Percentiles rank a stretch among this genome's conserved stretches.
These are phyloP conservation scores for Verruconis gallopava DNA, from an alignment of 2,329 filamentous ascomycete species.

Conservation along the genomic window DNA sequence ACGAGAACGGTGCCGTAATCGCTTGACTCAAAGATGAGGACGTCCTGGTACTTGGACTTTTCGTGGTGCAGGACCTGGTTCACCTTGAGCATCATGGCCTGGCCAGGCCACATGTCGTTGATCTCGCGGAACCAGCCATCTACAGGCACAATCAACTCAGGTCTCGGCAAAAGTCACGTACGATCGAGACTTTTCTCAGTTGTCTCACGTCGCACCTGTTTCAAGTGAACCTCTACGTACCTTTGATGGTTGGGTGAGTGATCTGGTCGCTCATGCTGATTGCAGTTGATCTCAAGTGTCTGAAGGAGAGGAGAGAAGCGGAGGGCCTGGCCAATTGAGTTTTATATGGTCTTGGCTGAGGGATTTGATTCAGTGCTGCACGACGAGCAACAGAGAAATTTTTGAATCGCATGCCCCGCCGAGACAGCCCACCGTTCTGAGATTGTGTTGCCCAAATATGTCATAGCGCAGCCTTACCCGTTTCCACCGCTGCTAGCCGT, in stretches of 20 bases:
- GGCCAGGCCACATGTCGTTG: conserved; percentile 97
- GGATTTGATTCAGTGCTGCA: too few species aligned
- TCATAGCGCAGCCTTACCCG: too few species aligned
- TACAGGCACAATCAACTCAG: conserved; percentile 24
- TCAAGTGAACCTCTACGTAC: conserved; percentile 29
- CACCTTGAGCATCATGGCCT: conserved; percentile 86
- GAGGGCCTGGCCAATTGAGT: too few species aligned
- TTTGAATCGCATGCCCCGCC: too few species aligned
- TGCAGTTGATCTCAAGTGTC: too few species aligned
- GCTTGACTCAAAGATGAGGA: conserved; percentile 96
- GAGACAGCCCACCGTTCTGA: too few species aligned
- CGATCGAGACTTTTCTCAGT: background rate
- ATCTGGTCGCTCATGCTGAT: too few species aligned
- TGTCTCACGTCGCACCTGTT: conserved; percentile 10
- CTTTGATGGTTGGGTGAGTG: conserved; percentile 65
- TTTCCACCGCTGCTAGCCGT: too few species aligned
- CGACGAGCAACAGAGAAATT: too few species aligned
- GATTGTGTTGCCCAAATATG: too few species aligned
- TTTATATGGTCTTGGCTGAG: too few species aligned
- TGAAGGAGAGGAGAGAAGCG: too few species aligned
- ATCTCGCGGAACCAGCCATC: conserved; percentile 99
- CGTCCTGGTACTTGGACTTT: conserved; percentile 98
- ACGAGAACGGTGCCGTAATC: conserved; percentile 94
- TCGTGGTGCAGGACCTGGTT: conserved; percentile 98
- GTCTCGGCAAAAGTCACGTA: background rate